Base-by-base conservation (phyloP, 2,329 filamentous ascomycete genomes). In the Colletotrichum tropicicola region DNA sequence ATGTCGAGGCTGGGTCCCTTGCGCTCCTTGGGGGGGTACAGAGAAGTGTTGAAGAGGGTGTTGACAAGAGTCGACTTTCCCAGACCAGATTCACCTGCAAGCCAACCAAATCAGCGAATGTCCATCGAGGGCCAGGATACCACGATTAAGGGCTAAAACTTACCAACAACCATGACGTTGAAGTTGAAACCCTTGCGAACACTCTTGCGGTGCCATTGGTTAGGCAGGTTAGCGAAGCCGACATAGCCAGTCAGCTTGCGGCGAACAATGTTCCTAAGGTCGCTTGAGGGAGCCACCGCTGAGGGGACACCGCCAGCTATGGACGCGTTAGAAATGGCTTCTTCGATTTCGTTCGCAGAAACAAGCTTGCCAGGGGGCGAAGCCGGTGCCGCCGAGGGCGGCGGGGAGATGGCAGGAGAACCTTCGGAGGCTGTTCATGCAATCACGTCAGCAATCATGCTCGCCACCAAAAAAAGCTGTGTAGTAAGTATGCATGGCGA, bases 171-270 rank as follows among this genome's bases (percentile, higher is more conserved):
- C 96, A 99, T 99, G 73, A 99, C 96, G 79, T 99, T 99, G 88
- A 99, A 99, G 89, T 98, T 99, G 89, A 99, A 99, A 68, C 96
- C 96, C 84, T 99, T 99, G 78, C 96, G 93, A 75, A 99, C 96
- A 89, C 94, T 98, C 91, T 99, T 99, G 82, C 96, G 95, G 87
- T 99, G 96, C 96, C 96, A 99, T 84, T 99, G 96, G 85, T 99
- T 99, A 70, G 96, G 96, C 78, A 99, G 83, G 80, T 99, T 99
- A 80, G 96, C 96, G 77, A 99, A 99, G 71, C 96, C 96, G 75
- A 99, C 96, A 75, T 98, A 99, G 77, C 96, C 96, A 53, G 96
- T 98, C 78, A 99, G 86, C 87, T 99, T 99, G 82, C 96, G 90
- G 82, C 96, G 93, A 74, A 99, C 95, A 79, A 99, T 97, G 86